Evolutionary conservation across 306 rosid species (phyloP).

Genomic region (Glycine latifolia): DNA sequence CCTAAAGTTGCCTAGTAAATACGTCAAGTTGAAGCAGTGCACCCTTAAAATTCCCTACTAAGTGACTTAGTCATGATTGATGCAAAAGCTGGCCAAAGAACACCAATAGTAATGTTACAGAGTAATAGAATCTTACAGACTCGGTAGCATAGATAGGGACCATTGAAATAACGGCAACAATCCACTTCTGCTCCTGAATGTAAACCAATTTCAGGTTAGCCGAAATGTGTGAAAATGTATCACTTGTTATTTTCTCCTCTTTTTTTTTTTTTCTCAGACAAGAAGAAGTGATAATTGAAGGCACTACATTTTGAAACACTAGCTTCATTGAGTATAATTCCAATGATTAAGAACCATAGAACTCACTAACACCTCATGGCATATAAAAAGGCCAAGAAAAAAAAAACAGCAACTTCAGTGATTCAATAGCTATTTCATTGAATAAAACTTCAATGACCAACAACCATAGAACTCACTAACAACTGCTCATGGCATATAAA

Average conservation of each 20-base stretch:
- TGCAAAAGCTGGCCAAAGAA: no score
- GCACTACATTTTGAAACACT: conserved; percentile 1
- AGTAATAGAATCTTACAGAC: conserved; percentile 69
- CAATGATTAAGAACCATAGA: conserved; percentile 35
- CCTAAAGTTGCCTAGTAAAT: no score
- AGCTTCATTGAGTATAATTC: conserved; percentile 2
- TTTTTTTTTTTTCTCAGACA: not conserved
- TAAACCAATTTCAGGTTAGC: conserved; percentile 44
- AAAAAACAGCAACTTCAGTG: not conserved
- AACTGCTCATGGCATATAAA: no score
- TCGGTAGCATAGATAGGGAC: conserved; percentile 87
- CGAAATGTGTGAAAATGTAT: not conserved
- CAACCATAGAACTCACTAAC: no score
- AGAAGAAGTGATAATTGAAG: not conserved
- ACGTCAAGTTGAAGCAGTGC: no score
- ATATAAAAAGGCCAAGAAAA: conserved; percentile 5
- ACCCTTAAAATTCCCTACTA: no score
- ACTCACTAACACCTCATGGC: not conserved
- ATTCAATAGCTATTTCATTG: no score
- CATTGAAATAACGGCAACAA: conserved; percentile 77
- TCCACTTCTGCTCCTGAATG: conserved; percentile 91
- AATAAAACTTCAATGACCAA: no score
- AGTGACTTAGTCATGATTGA: no score
- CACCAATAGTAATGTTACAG: conserved; percentile 12
- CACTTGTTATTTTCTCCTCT: not conserved